Evolutionary conservation across 352 stramenopile genomes (phyloP).

Genomic region (Globisporangium viniferum): DNA sequence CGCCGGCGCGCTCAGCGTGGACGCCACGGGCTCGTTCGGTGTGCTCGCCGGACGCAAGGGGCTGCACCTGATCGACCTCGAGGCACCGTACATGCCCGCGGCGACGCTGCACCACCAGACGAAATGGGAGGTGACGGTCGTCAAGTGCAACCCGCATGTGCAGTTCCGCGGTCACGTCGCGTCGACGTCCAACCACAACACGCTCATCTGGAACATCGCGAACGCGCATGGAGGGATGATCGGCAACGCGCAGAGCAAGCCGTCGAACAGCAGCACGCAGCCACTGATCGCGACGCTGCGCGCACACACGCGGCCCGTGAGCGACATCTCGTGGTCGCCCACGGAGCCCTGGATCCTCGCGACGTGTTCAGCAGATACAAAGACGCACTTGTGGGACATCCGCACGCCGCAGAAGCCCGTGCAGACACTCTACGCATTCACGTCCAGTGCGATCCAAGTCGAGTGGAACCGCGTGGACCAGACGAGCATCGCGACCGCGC

Average conservation of each 20-base stretch:
- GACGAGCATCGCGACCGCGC: slow-evolving; percentile 68
- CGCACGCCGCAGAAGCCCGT: slow-evolving; percentile 65
- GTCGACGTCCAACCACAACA: slow-evolving; percentile 80
- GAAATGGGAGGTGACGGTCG: slow-evolving; percentile 76
- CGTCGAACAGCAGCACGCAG: slow-evolving; percentile 18
- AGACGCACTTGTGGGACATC: slow-evolving; percentile 80
- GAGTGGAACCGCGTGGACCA: slow-evolving; percentile 76
- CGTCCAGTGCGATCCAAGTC: slow-evolving; percentile 63
- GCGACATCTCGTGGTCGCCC: slow-evolving; percentile 72
- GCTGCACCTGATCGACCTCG: slow-evolving; percentile 70
- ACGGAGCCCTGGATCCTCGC: slow-evolving; percentile 70
- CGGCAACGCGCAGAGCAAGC: slow-evolving; percentile 11
- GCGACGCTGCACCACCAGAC: slow-evolving; percentile 76
- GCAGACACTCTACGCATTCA: slow-evolving; percentile 68
- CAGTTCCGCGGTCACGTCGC: slow-evolving; percentile 65
- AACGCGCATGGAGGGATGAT: slow-evolving; percentile 19
- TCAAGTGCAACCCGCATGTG: slow-evolving; percentile 74
- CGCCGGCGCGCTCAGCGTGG: slow-evolving; percentile 65
- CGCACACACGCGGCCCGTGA: slow-evolving; percentile 72
- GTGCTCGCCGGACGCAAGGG: slow-evolving; percentile 69
- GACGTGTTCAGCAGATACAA: slow-evolving; percentile 75
- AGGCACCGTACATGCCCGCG: slow-evolving; percentile 51
- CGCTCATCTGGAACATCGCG: slow-evolving; percentile 76
- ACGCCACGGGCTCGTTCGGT: slow-evolving; percentile 60
- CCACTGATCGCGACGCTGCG: slow-evolving; percentile 72